A percentile compares a stretch with the other conserved stretches of the same genome.
phyloP scores from a whole-genome alignment of 192 early-diverging fungal genomes.

The Podila epigama region DNA sequence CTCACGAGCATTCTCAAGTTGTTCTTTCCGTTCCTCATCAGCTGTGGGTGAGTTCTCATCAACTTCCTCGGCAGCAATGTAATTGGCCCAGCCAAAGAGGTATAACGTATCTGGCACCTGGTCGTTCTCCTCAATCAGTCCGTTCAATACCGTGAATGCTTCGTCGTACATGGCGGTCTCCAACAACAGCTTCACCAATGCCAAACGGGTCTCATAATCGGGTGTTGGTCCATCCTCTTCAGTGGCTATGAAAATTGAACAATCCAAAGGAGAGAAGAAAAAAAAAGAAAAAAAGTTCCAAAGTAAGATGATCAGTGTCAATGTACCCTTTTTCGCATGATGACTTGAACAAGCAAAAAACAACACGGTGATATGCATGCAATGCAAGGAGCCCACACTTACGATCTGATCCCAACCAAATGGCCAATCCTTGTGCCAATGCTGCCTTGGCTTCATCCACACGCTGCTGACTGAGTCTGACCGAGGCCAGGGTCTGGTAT shows the following conservation, averaged over 20 bases:
- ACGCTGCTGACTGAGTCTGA: slow-evolving; percentile 85
- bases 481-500: slow-evolving; percentile 88
- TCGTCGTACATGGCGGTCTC: slow-evolving; percentile 82
- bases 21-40: slow-evolving; percentile 59
- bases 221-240: slow-evolving; percentile 68
- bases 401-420: slow-evolving; percentile 74
- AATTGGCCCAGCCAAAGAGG: slow-evolving; percentile 94
- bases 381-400: not conserved
- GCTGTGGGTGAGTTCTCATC: slow-evolving; percentile 20
- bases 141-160: slow-evolving; percentile 83
- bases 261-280: not conserved
- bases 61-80: slow-evolving; percentile 70
- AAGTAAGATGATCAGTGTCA: too few relatives aligned
- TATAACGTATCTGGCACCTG: slow-evolving; percentile 94
- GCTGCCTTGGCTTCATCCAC: slow-evolving; percentile 79
- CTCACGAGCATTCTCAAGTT: slow-evolving; percentile 78
- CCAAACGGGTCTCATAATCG: slow-evolving; percentile 83
- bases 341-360: slow-evolving; percentile 15
- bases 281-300: not conserved
- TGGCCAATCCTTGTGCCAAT: slow-evolving; percentile 68
- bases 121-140: slow-evolving; percentile 90
- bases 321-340: slow-evolving; percentile 8
- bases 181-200: slow-evolving; percentile 83
- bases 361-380: not conserved
- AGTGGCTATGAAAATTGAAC: slow-evolving; percentile 13